Percentiles rank a stretch among this genome's conserved stretches.
These are phyloP conservation scores for Hypocrella siamensis DNA, from an alignment of 2,329 filamentous ascomycete genomes.

Conservation along the genomic window DNA sequence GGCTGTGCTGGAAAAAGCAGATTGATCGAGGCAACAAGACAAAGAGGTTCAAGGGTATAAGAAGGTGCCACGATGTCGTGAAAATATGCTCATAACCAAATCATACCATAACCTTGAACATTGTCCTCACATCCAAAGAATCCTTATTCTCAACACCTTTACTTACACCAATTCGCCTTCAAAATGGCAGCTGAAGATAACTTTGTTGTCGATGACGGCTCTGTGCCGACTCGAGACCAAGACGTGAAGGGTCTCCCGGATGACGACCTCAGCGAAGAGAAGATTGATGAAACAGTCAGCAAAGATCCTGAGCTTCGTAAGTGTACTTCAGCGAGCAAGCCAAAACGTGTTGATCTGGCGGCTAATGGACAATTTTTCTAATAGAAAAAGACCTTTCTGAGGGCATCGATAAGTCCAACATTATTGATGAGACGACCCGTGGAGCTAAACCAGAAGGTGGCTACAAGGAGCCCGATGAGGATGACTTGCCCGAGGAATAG, in stretches of 20 bases:
- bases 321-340: background rate
- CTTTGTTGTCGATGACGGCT: slow-evolving; percentile 2
- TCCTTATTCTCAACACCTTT: background rate
- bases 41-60: too few species aligned
- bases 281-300: slow-evolving; percentile 1
- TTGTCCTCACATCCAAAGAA: too few species aligned
- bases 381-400: slow-evolving; percentile 1
- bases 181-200: slow-evolving; percentile 1
- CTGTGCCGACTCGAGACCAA: background rate
- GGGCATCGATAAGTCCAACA: slow-evolving; percentile 3
- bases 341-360: background rate
- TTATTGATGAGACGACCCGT: slow-evolving; percentile 2
- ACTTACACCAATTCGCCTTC: background rate
- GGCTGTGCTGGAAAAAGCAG: too few species aligned
- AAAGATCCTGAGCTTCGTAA: slow-evolving; percentile 3
- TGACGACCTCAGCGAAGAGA: slow-evolving; percentile 1
- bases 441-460: slow-evolving; percentile 1
- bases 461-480: slow-evolving; percentile 3
- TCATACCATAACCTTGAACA: too few species aligned
- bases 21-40: too few species aligned
- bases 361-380: too few species aligned
- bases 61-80: too few species aligned
- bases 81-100: too few species aligned
- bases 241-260: slow-evolving; percentile 3
- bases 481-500: slow-evolving; percentile 2